phyloP scores from a whole-genome alignment of 495 filamentous ascomycete species.

The Daldinia caldariorum region DNA sequence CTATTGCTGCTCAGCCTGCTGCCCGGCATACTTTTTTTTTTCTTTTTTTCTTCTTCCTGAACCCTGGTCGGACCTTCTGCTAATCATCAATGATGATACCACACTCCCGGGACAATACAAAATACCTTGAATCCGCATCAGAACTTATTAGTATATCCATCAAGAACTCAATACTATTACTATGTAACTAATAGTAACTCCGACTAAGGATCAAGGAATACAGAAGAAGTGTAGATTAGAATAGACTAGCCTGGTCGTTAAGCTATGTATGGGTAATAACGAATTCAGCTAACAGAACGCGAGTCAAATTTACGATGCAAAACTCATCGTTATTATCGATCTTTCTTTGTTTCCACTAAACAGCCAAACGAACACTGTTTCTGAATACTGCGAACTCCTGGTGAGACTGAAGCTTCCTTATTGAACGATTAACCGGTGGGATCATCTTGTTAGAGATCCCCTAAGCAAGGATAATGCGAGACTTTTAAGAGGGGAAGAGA shows the following conservation, averaged over 20 bases:
- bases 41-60: neutral
- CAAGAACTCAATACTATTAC: neutral
- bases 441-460: constrained; percentile 31
- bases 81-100: constrained; percentile 1
- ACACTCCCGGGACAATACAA: neutral
- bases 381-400: constrained; percentile 18
- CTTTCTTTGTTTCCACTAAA: neutral
- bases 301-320: neutral
- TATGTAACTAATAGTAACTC: neutral
- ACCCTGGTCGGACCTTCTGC: neutral
- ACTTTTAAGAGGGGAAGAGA: constrained; percentile 11
- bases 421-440: constrained; percentile 32
- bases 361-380: neutral
- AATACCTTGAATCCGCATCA: neutral
- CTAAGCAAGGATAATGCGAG: constrained; percentile 39
- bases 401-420: constrained; percentile 28
- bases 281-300: neutral
- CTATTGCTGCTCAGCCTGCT: constrained; percentile 2
- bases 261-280: neutral
- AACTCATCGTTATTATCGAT: neutral
- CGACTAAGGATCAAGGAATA: neutral
- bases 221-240: neutral
- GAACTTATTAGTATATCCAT: neutral
- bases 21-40: neutral
- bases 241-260: neutral